These are phyloP conservation scores for Lunularia cruciata DNA, from an alignment of 225 moss, liverwort and hornwort species.

Conservation along the genomic window DNA sequence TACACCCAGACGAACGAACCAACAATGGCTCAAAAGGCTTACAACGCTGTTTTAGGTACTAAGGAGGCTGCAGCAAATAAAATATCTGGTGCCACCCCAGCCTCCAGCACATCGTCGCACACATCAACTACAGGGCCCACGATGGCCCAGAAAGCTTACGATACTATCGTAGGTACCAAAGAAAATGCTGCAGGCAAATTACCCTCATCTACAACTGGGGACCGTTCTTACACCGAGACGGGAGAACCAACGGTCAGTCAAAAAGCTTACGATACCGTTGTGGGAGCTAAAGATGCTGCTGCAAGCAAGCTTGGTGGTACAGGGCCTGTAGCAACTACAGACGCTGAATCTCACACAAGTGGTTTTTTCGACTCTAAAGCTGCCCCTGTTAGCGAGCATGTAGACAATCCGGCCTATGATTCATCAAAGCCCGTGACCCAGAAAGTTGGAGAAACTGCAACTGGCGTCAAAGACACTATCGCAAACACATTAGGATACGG, in stretches of 20 bases:
- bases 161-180: neutral
- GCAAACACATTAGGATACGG: neutral
- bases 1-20: neutral
- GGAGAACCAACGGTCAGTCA: constrained; percentile 9
- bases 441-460: neutral
- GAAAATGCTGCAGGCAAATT: neutral
- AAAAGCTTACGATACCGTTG: constrained; percentile 11
- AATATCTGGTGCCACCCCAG: neutral
- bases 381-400: constrained; percentile 7
- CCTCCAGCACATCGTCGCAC: neutral
- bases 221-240: neutral
- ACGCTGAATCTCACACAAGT: neutral
- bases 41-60: neutral
- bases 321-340: neutral
- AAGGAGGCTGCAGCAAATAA: constrained; percentile 1
- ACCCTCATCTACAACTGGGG: too few relatives aligned
- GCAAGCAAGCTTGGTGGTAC: neutral
- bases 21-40: neutral
- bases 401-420: neutral
- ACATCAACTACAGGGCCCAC: neutral
- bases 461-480: neutral
- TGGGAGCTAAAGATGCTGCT: constrained; percentile 8
- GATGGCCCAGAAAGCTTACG: constrained; percentile 18
- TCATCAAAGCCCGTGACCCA: neutral
- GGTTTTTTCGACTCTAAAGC: neutral